Base-by-base conservation (phyloP, 2,329 filamentous ascomycete genomes). In the Magnaporthiopsis incrustans region DNA sequence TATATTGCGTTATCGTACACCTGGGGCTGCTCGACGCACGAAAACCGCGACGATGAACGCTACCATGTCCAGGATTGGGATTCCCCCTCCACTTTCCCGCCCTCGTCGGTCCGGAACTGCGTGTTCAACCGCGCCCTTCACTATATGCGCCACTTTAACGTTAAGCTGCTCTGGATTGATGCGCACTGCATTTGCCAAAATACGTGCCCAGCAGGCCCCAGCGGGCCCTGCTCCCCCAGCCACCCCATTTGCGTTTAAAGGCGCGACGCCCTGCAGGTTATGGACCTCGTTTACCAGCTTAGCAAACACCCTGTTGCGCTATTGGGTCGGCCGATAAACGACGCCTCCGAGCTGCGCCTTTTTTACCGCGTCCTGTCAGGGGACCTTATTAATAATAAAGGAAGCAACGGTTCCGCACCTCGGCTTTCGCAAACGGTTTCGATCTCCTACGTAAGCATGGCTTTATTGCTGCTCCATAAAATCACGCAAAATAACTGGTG, bases 271-370 rank as follows among this genome's bases (percentile, higher is more conserved):
- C 38, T 75, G 3, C 69, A 71, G 61, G 69, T 70, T 0, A 75
- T 75, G 73, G 73, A 75, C 7, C 68, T 72, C 3, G 71, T 75
- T 15, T 75, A 75, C 56, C 68, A 69, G 4, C 63, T 68, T 4
- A 75, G 73, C 25, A 44, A 68, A 0, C 69, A 75, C 10, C 71
- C 74, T 0, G 67, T 74, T 1, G 73, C 73, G 15, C 63, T 75
- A 10, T 67, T 75, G 1, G 69, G 67, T 6, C 32, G 33, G 59
- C n/a, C n/a, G 56, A 22, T 57, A 6, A 26, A 25, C 3, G 22
- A 4, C 4, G 26, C 10, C 3, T 26, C 56, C 1, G 58, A 60
- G 58, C 14, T 60, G 2, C 22, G 27, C 30, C 26, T 60, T 8
- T 14, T 60, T 3, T 7, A 35, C 33, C 30, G 25, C 58, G 8